Percentiles rank a stretch among this genome's conserved stretches.
Evolutionary conservation across 169 alveolate species (phyloP).

Genomic region (Babesia caballi): DNA sequence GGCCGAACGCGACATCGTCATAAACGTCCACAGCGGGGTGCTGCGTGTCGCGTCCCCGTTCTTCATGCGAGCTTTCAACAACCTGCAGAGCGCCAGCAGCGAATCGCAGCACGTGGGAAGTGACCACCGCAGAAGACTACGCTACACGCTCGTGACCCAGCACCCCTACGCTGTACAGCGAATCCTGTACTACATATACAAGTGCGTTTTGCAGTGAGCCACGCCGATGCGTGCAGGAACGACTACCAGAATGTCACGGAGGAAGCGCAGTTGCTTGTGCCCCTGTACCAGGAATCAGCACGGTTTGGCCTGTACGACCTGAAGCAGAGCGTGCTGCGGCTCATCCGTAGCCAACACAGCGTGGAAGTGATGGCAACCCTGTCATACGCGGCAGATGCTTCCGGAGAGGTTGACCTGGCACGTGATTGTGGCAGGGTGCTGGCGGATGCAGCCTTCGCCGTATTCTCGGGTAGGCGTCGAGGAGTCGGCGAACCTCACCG

Average conservation of each 20-base stretch:
- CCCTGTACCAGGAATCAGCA: conserved; percentile 45
- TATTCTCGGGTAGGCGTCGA: conserved; percentile 15
- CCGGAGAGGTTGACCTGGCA: conserved; percentile 56
- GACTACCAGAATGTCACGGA: conserved; percentile 60
- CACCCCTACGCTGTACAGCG: conserved; percentile 55
- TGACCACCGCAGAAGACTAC: background rate
- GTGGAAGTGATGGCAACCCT: conserved; percentile 39
- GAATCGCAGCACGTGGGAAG: background rate
- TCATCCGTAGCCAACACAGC: conserved; percentile 41
- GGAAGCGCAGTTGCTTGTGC: conserved; percentile 36
- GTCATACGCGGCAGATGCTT: conserved; percentile 49
- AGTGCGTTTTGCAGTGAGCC: background rate
- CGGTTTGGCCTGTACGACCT: conserved; percentile 43
- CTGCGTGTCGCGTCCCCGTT: conserved; percentile 59
- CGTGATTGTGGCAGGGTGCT: conserved; percentile 60
- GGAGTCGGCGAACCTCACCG: background rate
- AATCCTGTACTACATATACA: conserved; percentile 59
- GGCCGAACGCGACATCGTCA: conserved; percentile 9
- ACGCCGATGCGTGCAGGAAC: conserved; percentile 2
- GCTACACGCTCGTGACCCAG: conserved; percentile 22
- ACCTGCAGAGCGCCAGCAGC: background rate
- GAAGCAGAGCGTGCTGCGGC: conserved; percentile 44
- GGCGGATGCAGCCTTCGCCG: conserved; percentile 57
- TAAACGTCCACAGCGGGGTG: conserved; percentile 60
- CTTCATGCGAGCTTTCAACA: conserved; percentile 48